Evolutionary conservation across 768 basidiomycete species (phyloP), one percentile per base, ranked within the genome.

Genomic region (Xerocomellus intermedius): DNA sequence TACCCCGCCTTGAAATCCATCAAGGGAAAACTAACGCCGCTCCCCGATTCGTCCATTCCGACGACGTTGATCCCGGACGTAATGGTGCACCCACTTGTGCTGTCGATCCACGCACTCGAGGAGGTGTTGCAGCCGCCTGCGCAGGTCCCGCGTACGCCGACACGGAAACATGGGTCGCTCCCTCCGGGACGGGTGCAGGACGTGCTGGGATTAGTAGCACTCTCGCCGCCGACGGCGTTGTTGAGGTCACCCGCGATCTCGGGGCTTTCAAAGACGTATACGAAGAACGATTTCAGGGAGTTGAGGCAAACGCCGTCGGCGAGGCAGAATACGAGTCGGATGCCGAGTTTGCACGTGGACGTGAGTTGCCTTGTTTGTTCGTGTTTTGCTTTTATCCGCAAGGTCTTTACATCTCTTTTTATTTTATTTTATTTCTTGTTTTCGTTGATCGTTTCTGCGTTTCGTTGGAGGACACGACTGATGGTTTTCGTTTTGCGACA

Each of bases 341-440:
- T 93, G 42, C 91, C 91, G 10, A 93, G 91, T 70, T 86, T 84
- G 76, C 91, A 94, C 71, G 91, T 85, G 50, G 83, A 85, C 66
- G 83, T 85, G 72, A 69, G 83, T 78, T 49, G 63, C 39, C 10
- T 22, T 12, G 70, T 59, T 61, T 22, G n/a, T n/a, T n/a, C n/a
- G n/a, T n/a, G n/a, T 17, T 14, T 14, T 35, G 6, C 2, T 7
- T 28, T 26, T 26, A 6, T 6, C 3, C 26, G 26, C 26, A 26
- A 3, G 26, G 26, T 26, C 4, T 26, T 26, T 26, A 5, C 24
- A 24, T 24, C 24, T 24, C 24, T 24, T 2, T 2, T 24, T n/a
- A n/a, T 6, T 26, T 5, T 26, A 4, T 26, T 26, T 26, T 26
- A 3, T 26, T 26, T 24, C 26, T 6, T 26, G 4, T 26, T 26